Percentiles rank a stretch among this genome's conserved stretches.
Conservation (phyloP, 345 rosid genomes). For the Hibiscus mutabilis region DNA sequence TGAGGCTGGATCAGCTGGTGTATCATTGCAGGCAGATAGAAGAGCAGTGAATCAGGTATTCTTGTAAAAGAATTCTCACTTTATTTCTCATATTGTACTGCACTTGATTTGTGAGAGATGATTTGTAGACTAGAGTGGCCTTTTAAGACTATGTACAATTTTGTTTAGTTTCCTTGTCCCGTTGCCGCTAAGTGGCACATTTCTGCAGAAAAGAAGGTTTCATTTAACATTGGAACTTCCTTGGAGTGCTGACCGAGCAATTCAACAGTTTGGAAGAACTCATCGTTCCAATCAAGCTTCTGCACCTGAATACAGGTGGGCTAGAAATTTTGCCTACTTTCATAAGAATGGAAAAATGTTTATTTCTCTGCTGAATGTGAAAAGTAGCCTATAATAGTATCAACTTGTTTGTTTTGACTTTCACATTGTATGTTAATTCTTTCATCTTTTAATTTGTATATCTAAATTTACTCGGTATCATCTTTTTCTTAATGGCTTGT, state of each 20-base stretch:
- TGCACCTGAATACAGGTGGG: constrained; percentile 94
- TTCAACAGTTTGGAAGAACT: constrained; percentile 98
- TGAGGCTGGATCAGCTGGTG: constrained; percentile 99
- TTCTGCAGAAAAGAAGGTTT: constrained; percentile 79
- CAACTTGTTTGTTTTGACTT: constrained; percentile 3
- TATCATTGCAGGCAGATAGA: constrained; percentile 96
- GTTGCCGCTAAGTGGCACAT: constrained; percentile 1
- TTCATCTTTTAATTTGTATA: neutral
- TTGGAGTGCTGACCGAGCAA: constrained; percentile 99
- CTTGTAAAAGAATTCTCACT: neutral
- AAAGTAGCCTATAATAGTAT: neutral
- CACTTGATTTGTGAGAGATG: neutral
- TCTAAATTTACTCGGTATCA: neutral
- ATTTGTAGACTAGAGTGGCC: neutral
- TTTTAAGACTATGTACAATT: neutral
- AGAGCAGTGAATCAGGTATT: constrained; percentile 83
- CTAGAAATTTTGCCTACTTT: neutral
- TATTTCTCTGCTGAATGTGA: neutral
- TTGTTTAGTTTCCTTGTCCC: neutral
- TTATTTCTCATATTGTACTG: neutral
- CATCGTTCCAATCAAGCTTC: constrained; percentile 99
- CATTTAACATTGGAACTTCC: constrained; percentile 98
- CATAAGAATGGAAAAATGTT: neutral
- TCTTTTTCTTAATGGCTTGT: neutral
- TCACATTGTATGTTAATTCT: neutral